Percentiles rank a stretch among this genome's conserved stretches.
Evolutionary conservation across 2,329 filamentous ascomycete species (phyloP).

Genomic region (Xylariaceae sp.): DNA sequence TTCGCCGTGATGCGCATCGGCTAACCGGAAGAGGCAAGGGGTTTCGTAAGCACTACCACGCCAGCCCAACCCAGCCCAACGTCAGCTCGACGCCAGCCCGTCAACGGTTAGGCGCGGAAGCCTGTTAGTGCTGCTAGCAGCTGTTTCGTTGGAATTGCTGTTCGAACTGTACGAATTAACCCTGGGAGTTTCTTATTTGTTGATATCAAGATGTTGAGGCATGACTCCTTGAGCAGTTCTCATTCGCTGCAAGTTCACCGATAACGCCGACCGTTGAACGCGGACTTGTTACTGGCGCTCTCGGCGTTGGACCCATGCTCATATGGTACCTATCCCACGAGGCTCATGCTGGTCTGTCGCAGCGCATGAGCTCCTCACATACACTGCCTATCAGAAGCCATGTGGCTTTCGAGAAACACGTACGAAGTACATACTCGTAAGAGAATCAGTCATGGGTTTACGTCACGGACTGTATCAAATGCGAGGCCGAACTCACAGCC

Average conservation of each 20-base stretch:
- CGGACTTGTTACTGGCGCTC: neutral
- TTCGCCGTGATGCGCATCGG: neutral
- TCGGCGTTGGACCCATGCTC: too few relatives aligned
- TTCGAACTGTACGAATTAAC: neutral
- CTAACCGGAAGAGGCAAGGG: neutral
- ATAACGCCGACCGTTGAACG: neutral
- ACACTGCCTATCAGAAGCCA: too few relatives aligned
- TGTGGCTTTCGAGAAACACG: too few relatives aligned
- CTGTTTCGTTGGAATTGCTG: neutral
- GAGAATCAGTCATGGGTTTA: too few relatives aligned
- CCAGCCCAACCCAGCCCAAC: neutral
- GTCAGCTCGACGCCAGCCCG: neutral
- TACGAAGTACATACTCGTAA: too few relatives aligned
- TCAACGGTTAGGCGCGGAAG: neutral
- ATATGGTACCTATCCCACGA: too few relatives aligned
- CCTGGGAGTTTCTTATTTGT: neutral
- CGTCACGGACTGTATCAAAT: too few relatives aligned
- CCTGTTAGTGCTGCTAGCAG: neutral
- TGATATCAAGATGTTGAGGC: neutral
- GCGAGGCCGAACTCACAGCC: too few relatives aligned
- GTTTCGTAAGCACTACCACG: neutral
- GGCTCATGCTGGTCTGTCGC: too few relatives aligned
- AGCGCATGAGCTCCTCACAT: too few relatives aligned
- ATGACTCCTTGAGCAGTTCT: neutral
- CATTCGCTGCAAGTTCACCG: neutral